Percentiles rank a stretch among this genome's conserved stretches.
phyloP scores from a whole-genome alignment of 805 yeast genomes.

The Jamesozyma rosinii region DNA sequence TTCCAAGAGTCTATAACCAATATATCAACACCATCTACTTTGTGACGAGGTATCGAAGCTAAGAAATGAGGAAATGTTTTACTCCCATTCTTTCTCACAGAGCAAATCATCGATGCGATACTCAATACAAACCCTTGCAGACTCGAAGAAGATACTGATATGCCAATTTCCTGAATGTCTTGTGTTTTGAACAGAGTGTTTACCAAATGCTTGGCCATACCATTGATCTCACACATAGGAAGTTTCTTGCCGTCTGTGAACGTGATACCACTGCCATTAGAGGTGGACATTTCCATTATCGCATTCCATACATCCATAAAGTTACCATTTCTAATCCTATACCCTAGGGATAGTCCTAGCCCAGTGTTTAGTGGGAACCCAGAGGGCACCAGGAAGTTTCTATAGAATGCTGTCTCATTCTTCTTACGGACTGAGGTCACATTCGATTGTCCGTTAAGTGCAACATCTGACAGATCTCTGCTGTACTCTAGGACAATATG shows the following conservation, averaged over 20 bases:
- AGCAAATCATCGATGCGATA: conserved; percentile 37
- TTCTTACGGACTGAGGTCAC: conserved; percentile 53
- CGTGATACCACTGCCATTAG: conserved; percentile 9
- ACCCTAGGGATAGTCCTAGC: conserved; percentile 52
- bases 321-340: conserved; percentile 64
- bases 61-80: conserved; percentile 34
- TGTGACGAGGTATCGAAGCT: conserved; percentile 22
- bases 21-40: conserved; percentile 30
- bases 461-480: conserved; percentile 50
- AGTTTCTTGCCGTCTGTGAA: conserved; percentile 11
- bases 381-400: conserved; percentile 66
- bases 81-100: conserved; percentile 5
- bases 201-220: conserved; percentile 16
- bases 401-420: conserved; percentile 65
- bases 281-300: conserved; percentile 29
- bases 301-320: conserved; percentile 66
- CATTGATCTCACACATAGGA: conserved; percentile 16
- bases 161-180: conserved; percentile 23
- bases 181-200: conserved; percentile 4
- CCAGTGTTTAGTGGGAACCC: conserved; percentile 64
- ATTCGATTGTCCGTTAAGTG: conserved; percentile 55
- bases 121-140: conserved; percentile 33
- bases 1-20: conserved; percentile 27
- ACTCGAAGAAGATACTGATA: conserved; percentile 21
- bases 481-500: conserved; percentile 22